Conservation (phyloP, 805 yeast species). For the Candida andamanensis region DNA sequence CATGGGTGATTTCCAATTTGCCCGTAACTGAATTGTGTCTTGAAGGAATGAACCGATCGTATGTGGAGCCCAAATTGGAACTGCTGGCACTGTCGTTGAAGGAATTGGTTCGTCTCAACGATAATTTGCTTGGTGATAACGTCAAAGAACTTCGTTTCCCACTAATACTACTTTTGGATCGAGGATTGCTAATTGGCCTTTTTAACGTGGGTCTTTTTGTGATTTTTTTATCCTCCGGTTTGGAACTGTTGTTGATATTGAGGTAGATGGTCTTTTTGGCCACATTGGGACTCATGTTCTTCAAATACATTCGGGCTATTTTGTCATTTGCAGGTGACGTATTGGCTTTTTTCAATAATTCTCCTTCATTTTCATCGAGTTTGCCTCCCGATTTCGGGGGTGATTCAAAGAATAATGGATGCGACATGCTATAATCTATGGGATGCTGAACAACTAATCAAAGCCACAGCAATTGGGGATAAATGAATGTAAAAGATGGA, state of each 20-base stretch:
- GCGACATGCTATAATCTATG: constrained; percentile 7
- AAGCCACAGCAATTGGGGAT: no score
- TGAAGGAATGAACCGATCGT: constrained; percentile 42
- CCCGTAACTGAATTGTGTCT: constrained; percentile 36
- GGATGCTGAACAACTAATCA: no score
- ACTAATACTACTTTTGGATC: constrained; percentile 24
- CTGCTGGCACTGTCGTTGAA: constrained; percentile 24
- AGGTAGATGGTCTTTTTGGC: constrained; percentile 21
- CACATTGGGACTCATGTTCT: constrained; percentile 35
- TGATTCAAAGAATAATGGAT: constrained; percentile 4
- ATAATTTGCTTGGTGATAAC: constrained; percentile 21
- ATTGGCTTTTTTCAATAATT: constrained; percentile 6
- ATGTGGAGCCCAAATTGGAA: constrained; percentile 19
- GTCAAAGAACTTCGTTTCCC: constrained; percentile 12
- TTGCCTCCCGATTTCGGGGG: constrained; percentile 6
- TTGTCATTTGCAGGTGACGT: constrained; percentile 9
- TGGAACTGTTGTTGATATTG: constrained; percentile 11
- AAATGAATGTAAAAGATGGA: no score
- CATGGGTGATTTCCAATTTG: constrained; percentile 25
- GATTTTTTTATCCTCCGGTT: constrained; percentile 6
- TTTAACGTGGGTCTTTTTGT: constrained; percentile 2
- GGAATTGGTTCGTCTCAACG: constrained; percentile 30
- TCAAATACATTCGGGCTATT: no score
- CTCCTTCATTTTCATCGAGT: constrained; percentile 3
- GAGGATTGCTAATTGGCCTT: constrained; percentile 16